phyloP scores from a whole-genome alignment of 768 basidiomycete species.

The Amanita exitialis region DNA sequence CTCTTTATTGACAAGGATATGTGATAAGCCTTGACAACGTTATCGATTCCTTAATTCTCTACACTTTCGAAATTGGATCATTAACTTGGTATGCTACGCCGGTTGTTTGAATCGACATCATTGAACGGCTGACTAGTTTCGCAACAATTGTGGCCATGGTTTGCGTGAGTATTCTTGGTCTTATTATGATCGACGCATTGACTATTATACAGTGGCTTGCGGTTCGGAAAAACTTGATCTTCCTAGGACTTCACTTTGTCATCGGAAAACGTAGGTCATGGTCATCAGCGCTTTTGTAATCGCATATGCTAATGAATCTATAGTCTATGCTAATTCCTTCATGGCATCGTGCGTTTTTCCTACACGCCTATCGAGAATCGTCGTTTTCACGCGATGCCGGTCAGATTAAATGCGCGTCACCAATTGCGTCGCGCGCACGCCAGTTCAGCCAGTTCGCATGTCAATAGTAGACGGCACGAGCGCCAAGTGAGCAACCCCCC shows the following conservation, averaged over 20 bases:
- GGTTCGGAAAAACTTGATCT: conserved; percentile 33
- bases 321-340: conserved; percentile 39
- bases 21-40: conserved; percentile 23
- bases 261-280: conserved; percentile 35
- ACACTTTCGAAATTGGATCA: conserved; percentile 31
- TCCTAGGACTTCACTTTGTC: conserved; percentile 40
- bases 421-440: conserved; percentile 11
- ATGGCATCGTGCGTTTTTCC: conserved; percentile 24
- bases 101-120: not conserved
- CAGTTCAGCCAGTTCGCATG: not conserved
- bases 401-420: conserved; percentile 14
- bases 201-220: conserved; percentile 28
- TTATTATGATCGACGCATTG: not conserved
- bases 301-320: not conserved
- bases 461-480: not conserved
- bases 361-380: not conserved
- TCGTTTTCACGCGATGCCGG: not conserved
- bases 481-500: not conserved
- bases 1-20: not conserved
- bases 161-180: conserved; percentile 23
- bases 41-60: conserved; percentile 28
- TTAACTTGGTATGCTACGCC: conserved; percentile 22
- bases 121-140: conserved; percentile 15
- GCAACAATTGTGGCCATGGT: conserved; percentile 39
- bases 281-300: not conserved